Percentiles rank a stretch among this genome's conserved stretches.
Conservation (phyloP, 2,329 filamentous ascomycete species). For the Aspergillus fijiensis region DNA sequence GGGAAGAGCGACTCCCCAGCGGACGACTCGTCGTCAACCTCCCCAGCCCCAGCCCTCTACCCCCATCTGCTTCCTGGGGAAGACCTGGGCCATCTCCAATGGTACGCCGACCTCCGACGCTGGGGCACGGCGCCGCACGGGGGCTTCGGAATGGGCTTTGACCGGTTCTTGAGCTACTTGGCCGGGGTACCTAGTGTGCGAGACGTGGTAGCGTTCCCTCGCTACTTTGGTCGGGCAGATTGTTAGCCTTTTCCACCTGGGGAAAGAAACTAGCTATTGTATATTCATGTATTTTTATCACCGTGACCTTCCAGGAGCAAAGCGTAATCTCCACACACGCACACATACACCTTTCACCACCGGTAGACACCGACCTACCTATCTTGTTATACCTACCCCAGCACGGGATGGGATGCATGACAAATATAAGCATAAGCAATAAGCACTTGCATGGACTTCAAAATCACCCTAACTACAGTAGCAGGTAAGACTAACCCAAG, state of each 20-base stretch:
- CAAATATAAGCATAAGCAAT: background rate
- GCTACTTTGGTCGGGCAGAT: constrained; percentile 60
- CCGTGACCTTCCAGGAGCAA: background rate
- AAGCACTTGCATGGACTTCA: background rate
- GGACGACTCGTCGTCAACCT: background rate
- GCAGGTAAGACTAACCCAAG: no score
- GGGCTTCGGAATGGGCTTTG: constrained; percentile 87
- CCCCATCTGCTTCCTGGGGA: constrained; percentile 40
- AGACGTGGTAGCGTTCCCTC: constrained; percentile 82
- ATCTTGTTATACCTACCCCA: no score
- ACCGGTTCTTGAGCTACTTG: constrained; percentile 80
- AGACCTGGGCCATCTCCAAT: constrained; percentile 60
- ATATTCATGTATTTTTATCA: background rate
- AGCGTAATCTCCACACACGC: background rate
- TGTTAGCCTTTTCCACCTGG: constrained; percentile 33
- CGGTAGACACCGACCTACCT: no score
- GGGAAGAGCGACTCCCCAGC: background rate
- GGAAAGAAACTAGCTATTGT: background rate
- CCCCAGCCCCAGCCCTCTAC: constrained; percentile 26
- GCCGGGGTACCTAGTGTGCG: constrained; percentile 77
- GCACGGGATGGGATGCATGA: background rate
- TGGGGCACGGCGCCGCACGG: constrained; percentile 93
- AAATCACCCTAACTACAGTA: no score
- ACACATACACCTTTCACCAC: no score
- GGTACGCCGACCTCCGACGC: constrained; percentile 84